Evolutionary conservation across 2,329 filamentous ascomycete genomes (phyloP).

Genomic region (Ophiostoma sp.): DNA sequence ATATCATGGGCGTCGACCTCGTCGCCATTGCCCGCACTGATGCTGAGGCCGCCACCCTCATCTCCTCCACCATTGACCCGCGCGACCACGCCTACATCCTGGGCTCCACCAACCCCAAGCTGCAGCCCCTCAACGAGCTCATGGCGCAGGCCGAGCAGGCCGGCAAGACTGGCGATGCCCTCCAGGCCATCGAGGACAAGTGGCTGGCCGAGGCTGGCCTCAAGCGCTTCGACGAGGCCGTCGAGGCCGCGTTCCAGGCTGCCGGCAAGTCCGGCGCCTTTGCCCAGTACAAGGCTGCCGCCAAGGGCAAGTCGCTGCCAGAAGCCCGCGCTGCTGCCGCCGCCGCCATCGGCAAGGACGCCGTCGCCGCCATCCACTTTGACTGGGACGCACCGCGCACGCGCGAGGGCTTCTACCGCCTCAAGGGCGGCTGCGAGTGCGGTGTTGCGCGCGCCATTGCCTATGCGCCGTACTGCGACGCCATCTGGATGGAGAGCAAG

Average conservation of each 20-base stretch:
- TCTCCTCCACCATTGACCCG: slow-evolving; percentile 92
- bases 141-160: slow-evolving; percentile 79
- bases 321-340: slow-evolving; percentile 79
- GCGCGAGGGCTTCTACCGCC: slow-evolving; percentile 89
- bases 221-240: slow-evolving; percentile 86
- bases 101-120: slow-evolving; percentile 76
- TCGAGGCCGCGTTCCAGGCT: slow-evolving; percentile 56
- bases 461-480: slow-evolving; percentile 87
- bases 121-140: slow-evolving; percentile 81
- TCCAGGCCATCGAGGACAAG: slow-evolving; percentile 87
- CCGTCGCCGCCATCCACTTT: slow-evolving; percentile 70
- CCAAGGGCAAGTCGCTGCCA: slow-evolving; percentile 77
- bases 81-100: slow-evolving; percentile 93
- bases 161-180: slow-evolving; percentile 71
- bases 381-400: slow-evolving; percentile 94
- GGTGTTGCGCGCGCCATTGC: slow-evolving; percentile 85
- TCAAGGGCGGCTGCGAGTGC: slow-evolving; percentile 85
- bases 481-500: slow-evolving; percentile 99
- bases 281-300: slow-evolving; percentile 62
- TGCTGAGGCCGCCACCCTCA: slow-evolving; percentile 94
- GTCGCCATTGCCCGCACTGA: slow-evolving; percentile 90
- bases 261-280: slow-evolving; percentile 56
- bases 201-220: slow-evolving; percentile 77
- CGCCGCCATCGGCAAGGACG: slow-evolving; percentile 66
- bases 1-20: slow-evolving; percentile 94